Base-by-base conservation (phyloP, 2,329 filamentous ascomycete genomes). In the Diaporthe citriasiana region DNA sequence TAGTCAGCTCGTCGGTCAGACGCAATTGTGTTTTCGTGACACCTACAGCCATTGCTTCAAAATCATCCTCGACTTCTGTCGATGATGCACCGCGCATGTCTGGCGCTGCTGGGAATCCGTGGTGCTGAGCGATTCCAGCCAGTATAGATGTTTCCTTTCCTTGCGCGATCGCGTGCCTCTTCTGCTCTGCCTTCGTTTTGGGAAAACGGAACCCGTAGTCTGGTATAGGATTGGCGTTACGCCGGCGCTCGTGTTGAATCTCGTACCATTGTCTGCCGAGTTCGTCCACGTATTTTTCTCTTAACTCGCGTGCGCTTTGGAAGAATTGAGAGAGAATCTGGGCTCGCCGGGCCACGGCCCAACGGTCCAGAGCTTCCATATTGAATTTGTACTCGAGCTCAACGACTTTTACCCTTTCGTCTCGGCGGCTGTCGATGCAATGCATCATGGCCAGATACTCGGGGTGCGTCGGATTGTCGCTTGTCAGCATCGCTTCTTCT, bases 61-160 rank as follows among this genome's bases (percentile, higher is more conserved):
- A 87, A 84, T 99, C 97, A 66, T 96, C 93, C 72, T 98, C 94
- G 60, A 97, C 84, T 80, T 98, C 95, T 15, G 89, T 86, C 30
- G 89, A 83, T 50, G 93, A 92, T 35, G 94, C 93, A 55, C 93
- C 89, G 73, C 88, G 88, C 83, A 99, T 93, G 45, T 94, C 89
- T 27, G 97, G 97, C n/a, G 95, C 97, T 42, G 96, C 95, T 47
- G 97, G 97, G 84, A 99, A 99, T 33, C 97, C 97, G 79, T 97
- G 92, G 82, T 98, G 95, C 84, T 98, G 98, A 47, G 96, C 95
- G 69, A 98, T 89, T 50, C 96, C 96, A 8, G 95, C 93, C 73
- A 99, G 86, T 38, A 98, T 91, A 0, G 95, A 97, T 6, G 99
- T 95, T 82, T 99, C 97, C 77, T 93, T 94, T 82, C 98, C 98